Conservation (phyloP, 1,139 yeast genomes). For the Saccharomyces pastorianus region DNA sequence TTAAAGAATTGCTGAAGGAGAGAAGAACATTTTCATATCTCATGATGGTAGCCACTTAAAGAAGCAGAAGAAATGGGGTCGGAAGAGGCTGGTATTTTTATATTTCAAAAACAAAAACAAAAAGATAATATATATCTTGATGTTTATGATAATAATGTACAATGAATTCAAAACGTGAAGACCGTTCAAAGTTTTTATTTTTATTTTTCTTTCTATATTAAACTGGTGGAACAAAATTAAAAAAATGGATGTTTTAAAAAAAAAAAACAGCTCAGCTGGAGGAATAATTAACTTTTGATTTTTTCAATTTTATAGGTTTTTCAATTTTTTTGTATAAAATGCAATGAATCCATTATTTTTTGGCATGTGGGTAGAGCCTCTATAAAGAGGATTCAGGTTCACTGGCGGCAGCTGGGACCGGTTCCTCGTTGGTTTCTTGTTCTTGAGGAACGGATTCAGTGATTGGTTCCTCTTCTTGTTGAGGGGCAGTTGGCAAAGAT, state of each 20-base stretch:
- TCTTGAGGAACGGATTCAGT: background rate
- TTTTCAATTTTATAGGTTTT: background rate
- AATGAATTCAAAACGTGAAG: background rate
- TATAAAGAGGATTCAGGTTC: constrained; percentile 1
- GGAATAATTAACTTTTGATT: background rate
- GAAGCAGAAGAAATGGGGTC: background rate
- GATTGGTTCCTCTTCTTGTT: background rate
- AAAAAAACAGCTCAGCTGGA: background rate
- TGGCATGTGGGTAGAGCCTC: background rate
- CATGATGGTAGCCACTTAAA: background rate
- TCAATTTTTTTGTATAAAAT: background rate
- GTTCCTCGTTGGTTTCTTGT: constrained; percentile 2
- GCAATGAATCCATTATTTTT: constrained; percentile 1
- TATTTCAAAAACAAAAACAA: background rate
- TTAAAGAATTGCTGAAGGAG: background rate
- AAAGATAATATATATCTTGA: background rate
- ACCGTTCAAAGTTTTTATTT: background rate
- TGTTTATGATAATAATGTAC: background rate
- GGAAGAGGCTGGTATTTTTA: background rate
- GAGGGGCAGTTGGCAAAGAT: constrained; percentile 11
- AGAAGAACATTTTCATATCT: background rate
- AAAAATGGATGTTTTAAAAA: background rate
- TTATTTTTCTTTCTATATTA: background rate
- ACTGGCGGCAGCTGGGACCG: constrained; percentile 3
- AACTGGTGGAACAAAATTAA: background rate